Evolutionary conservation across 768 basidiomycete genomes (phyloP).

Genomic region (Harrya chromipes): DNA sequence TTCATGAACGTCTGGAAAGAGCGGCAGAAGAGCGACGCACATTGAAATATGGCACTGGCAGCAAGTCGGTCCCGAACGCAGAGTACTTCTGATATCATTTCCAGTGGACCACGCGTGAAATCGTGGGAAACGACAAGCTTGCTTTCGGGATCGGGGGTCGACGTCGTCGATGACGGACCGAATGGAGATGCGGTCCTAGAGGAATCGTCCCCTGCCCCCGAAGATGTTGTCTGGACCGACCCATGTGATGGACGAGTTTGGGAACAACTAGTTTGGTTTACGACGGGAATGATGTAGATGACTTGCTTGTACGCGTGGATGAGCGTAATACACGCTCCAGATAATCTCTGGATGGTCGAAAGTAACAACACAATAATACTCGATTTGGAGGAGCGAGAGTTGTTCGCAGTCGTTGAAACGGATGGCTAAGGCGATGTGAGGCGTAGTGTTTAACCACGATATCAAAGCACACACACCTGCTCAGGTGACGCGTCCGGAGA

Average conservation of each 20-base stretch:
- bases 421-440: conserved; percentile 15
- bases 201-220: neutral
- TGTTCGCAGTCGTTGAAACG: conserved; percentile 25
- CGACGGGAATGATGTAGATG: conserved; percentile 59
- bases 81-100: conserved; percentile 50
- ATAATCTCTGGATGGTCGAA: conserved; percentile 69
- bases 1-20: conserved; percentile 55
- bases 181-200: conserved; percentile 20
- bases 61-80: conserved; percentile 47
- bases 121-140: conserved; percentile 18
- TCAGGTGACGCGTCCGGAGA: conserved; percentile 24
- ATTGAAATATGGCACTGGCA: conserved; percentile 43
- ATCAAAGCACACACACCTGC: conserved; percentile 16
- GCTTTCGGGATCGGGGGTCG: conserved; percentile 10
- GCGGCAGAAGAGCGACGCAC: conserved; percentile 44
- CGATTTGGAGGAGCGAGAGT: conserved; percentile 45
- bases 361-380: conserved; percentile 65
- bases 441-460: neutral
- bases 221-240: neutral
- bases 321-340: conserved; percentile 63
- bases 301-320: conserved; percentile 67
- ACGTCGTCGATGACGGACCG: conserved; percentile 24
- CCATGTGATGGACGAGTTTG: neutral
- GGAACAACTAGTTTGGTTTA: conserved; percentile 42
- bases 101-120: conserved; percentile 43